phyloP scores from a whole-genome alignment of 805 yeast species.

The Kodamaea hsintzibuensis region DNA sequence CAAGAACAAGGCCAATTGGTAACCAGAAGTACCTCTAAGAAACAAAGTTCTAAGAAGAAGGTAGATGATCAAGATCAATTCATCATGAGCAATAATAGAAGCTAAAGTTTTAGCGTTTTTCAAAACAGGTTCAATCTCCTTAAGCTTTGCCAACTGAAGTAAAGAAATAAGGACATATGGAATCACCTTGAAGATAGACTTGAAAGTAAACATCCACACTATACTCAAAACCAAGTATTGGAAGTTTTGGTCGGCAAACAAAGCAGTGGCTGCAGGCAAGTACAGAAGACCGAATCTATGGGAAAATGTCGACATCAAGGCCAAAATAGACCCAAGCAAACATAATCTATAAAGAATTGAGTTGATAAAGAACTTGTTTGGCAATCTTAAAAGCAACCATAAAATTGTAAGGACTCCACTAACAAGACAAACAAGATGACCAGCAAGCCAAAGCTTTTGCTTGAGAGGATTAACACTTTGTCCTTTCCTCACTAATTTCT shows the following conservation, averaged over 20 bases:
- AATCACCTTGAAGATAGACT: conserved; percentile 61
- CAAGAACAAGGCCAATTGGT: conserved; percentile 56
- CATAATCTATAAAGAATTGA: conserved; percentile 55
- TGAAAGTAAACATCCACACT: conserved; percentile 65
- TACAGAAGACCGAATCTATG: conserved; percentile 60
- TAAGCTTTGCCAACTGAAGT: conserved; percentile 51
- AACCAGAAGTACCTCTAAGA: conserved; percentile 69
- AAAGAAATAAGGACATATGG: conserved; percentile 61
- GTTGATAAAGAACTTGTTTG: conserved; percentile 44
- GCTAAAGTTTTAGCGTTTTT: conserved; percentile 41
- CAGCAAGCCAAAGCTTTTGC: conserved; percentile 55
- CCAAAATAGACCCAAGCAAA: conserved; percentile 53
- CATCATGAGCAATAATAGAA: conserved; percentile 58
- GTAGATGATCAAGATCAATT: conserved; percentile 53
- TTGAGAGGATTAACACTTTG: conserved; percentile 38
- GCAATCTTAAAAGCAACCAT: conserved; percentile 42
- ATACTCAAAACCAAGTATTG: conserved; percentile 59
- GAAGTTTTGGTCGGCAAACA: conserved; percentile 74
- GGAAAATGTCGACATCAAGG: conserved; percentile 53
- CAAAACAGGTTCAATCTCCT: conserved; percentile 42
- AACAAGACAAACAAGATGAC: conserved; percentile 48
- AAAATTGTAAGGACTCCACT: conserved; percentile 44
- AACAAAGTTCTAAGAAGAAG: conserved; percentile 59
- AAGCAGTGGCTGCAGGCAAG: conserved; percentile 59
- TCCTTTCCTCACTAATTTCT: conserved; percentile 32